Evolutionary conservation across 2,329 filamentous ascomycete genomes (phyloP).

Genomic region (Sclerotinia glacialis): DNA sequence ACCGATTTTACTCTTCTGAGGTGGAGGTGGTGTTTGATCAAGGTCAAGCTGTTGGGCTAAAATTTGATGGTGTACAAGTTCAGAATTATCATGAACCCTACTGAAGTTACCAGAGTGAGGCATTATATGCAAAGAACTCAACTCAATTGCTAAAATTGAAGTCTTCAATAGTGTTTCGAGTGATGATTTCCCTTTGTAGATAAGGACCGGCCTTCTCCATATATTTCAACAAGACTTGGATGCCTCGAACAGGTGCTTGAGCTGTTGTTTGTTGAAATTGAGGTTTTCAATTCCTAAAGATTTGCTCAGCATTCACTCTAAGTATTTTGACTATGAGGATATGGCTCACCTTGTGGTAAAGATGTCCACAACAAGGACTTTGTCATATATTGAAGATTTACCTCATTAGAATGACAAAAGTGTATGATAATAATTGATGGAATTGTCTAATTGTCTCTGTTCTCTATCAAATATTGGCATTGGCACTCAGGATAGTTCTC

Average conservation of each 20-base stretch:
- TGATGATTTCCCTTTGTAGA: neutral
- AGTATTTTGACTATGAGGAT: neutral
- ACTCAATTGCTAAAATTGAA: neutral
- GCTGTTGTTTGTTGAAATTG: neutral
- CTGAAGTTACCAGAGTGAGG: neutral
- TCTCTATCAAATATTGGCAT: neutral
- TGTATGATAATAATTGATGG: neutral
- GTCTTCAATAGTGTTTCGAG: neutral
- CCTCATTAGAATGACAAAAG: neutral
- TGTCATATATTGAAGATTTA: neutral
- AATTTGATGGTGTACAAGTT: neutral
- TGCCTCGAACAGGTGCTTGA: too few relatives aligned
- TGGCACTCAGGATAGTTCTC: neutral
- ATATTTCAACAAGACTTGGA: neutral
- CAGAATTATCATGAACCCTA: neutral
- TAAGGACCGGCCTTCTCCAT: neutral
- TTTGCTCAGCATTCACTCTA: neutral
- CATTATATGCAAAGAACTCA: neutral
- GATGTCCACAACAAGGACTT: neutral
- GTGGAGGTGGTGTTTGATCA: neutral
- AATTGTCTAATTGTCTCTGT: neutral
- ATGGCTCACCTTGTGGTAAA: neutral
- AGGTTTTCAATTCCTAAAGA: neutral
- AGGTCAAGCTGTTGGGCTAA: neutral
- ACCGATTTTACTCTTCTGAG: neutral